Evolutionary conservation across 768 basidiomycete genomes (phyloP), one percentile per base, ranked within the genome.

Genomic region (Suillus placidus): DNA sequence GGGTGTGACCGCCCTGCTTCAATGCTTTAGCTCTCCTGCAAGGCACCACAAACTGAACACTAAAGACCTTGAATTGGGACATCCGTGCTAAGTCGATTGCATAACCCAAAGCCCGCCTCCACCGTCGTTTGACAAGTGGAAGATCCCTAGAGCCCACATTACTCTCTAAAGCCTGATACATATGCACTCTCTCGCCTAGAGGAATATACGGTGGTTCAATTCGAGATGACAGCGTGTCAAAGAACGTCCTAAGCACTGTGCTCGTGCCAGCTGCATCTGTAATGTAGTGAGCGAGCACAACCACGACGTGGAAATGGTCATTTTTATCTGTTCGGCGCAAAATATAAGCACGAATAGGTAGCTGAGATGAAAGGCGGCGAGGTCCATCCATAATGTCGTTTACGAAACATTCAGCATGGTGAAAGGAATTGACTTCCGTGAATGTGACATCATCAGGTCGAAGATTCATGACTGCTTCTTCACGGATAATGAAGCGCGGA

Each of bases 1-100:
- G 73, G 0, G 83, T 83, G 60, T 87, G 86, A 2, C 87, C 86
- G 18, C 86, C 86, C 85, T 87, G 69, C 6, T 18, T 38, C n/a
- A 60, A 47, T 38, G 37, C 71, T 64, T 58, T 35, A 64, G 43
- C 42, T 34, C 32, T 51, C 13, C 26, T 30, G 51, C 20, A 7
- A 16, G n/a, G 14, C n/a, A 35, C 14, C 18, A 32, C 51, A 30
- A 16, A 30, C 37, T 23, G 34, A 30, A 45, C 20, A 23, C 38
- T n/a, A 20, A 62, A 26, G 67, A 85, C 85, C 66, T 71, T 73
- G 49, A 80, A 70, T 57, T 71, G 79, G 3, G 70, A 69, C 30
- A 69, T 63, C 42, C 80, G 76, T 30, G 76, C 75, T 1, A 72
- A 58, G 12, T 71, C 69, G 30, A 86, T 77, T 2, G 81, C 75